Evolutionary conservation across 768 basidiomycete species (phyloP), one percentile per base, ranked within the genome.

Genomic region (Amanita molliuscula): DNA sequence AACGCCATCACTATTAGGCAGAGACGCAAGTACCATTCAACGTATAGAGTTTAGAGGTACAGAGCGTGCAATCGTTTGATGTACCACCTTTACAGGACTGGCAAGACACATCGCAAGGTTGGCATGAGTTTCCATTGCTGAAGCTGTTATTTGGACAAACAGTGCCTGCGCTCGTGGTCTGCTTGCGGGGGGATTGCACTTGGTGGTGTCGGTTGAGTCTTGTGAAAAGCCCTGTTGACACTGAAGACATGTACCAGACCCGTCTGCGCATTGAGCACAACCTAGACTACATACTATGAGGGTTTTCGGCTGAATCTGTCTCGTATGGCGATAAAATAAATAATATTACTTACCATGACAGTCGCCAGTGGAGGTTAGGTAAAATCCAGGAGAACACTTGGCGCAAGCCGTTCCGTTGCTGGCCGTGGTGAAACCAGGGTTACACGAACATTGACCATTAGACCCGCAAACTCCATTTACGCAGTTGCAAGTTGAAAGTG

Each of bases 401-500:
- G 80, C 75, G 56, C 85, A 88, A 25, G 75, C 73, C 0, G 84
- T 85, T 4, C 83, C 81, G 44, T 83, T 82, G 21, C 65, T 67
- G 0, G 75, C 79, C 0, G 70, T 72, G 1, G 75, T 78, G 73
- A 79, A 84, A 0, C 82, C 80, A 0, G 74, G 56, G 40, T 77
- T 75, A 56, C 81, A 84, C 1, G 72, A 65, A 52, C 89, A 90
- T 52, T 78, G 75, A 0, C 85, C 82, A 52, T 79, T 74, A 0
- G 75, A 53, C 1, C 75, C 74, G 63, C 90, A 94, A 28, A 78
- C 67, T 6, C 90, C 90, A 57, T 88, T 92, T 50, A 79, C 52
- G 58, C 90, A 93, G 57, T 87, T 84, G 63, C 90, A 93, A 15
- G 72, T 72, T 29, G 77, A 74, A 1, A 82, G 76, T 0, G 74